A percentile compares a stretch with the other conserved stretches of the same genome.
Evolutionary conservation across 83 land plant species (phyloP).

Genomic region (Picea abies): DNA sequence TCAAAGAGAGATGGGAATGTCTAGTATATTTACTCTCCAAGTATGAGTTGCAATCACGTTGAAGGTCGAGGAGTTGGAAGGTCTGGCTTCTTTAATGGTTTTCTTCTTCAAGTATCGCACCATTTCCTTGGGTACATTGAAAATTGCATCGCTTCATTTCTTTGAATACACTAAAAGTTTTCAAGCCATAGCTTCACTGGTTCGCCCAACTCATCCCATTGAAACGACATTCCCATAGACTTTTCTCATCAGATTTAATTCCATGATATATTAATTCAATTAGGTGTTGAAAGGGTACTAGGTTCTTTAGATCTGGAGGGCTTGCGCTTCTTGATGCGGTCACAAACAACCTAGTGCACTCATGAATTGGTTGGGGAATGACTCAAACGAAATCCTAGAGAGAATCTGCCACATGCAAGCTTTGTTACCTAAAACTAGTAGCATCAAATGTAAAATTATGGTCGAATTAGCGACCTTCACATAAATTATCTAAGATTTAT

Average conservation of each 20-base stretch:
- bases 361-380: constrained; percentile 32
- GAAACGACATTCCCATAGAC: constrained; percentile 18
- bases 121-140: constrained; percentile 25
- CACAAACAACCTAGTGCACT: constrained; percentile 19
- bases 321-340: constrained; percentile 16
- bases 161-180: constrained; percentile 33
- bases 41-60: constrained; percentile 55
- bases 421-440: too few species aligned
- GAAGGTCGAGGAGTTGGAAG: constrained; percentile 38
- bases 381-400: too few species aligned
- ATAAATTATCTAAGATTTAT: too few species aligned
- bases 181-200: constrained; percentile 27
- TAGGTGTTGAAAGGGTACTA: constrained; percentile 44
- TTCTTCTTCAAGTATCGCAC: constrained; percentile 33
- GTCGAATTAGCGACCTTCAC: too few species aligned
- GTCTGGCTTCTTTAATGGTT: constrained; percentile 7
- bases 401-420: too few species aligned
- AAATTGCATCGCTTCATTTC: too few species aligned
- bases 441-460: too few species aligned
- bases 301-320: constrained; percentile 5
- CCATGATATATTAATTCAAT: constrained; percentile 28
- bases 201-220: constrained; percentile 16
- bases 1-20: too few species aligned
- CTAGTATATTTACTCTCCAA: constrained; percentile 43
- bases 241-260: not conserved